phyloP scores from a whole-genome alignment of 495 filamentous ascomycete species.

The Penicillium canariense region DNA sequence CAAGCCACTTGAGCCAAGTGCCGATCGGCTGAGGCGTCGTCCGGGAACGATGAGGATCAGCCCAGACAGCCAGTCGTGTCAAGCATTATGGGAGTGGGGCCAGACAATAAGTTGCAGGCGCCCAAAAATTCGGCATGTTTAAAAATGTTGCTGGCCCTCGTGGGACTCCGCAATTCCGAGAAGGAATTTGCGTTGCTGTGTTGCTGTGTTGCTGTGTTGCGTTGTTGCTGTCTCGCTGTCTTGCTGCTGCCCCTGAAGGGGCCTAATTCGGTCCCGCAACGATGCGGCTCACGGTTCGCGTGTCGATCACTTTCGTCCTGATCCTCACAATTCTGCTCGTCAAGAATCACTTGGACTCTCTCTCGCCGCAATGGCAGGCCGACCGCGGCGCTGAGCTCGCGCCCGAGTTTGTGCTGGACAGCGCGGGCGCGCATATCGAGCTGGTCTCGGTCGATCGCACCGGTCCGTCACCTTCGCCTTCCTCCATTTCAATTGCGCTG shows the following conservation, averaged over 20 bases:
- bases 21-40: constrained; percentile 2
- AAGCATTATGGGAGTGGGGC: neutral
- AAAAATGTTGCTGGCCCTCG: neutral
- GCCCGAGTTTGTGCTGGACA: constrained; percentile 7
- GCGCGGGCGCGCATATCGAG: constrained; percentile 25
- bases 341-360: constrained; percentile 22
- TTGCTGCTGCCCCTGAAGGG: neutral
- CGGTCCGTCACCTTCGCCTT: neutral
- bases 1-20: neutral
- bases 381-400: neutral
- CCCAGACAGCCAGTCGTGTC: neutral
- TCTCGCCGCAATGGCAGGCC: constrained; percentile 16
- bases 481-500: neutral
- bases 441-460: constrained; percentile 22
- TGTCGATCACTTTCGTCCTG: constrained; percentile 14
- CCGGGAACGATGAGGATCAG: neutral
- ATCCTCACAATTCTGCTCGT: constrained; percentile 17
- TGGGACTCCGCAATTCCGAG: too few relatives aligned
- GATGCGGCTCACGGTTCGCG: constrained; percentile 19
- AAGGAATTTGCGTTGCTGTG: too few relatives aligned
- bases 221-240: neutral
- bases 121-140: neutral
- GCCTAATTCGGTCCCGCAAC: neutral
- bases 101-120: neutral
- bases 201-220: too few relatives aligned